Conservation (phyloP, 306 rosid species). For the Ormosia semicastrata region DNA sequence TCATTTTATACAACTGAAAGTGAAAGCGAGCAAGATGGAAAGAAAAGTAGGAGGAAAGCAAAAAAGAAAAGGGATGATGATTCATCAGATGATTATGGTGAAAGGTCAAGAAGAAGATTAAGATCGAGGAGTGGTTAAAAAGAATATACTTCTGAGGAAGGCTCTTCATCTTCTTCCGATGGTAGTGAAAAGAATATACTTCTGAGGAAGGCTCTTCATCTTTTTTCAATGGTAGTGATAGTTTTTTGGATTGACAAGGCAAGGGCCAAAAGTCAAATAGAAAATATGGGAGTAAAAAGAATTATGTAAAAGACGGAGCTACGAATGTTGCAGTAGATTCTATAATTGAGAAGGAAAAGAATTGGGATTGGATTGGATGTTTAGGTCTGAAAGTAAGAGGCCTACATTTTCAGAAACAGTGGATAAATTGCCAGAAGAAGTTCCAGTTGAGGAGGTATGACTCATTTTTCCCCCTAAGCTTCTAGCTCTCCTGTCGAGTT, state of each 20-base stretch:
- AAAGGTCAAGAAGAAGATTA: no score
- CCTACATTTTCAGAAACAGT: constrained; percentile 35
- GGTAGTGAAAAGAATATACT: no score
- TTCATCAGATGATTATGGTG: constrained; percentile 29
- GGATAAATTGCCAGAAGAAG: constrained; percentile 47
- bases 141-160: constrained; percentile 41
- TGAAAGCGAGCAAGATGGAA: constrained; percentile 44
- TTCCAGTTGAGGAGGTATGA: constrained; percentile 59
- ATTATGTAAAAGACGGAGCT: constrained; percentile 25
- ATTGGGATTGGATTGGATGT: constrained; percentile 97
- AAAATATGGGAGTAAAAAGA: constrained; percentile 34
- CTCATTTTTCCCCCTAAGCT: background rate
- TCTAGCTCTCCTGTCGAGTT: background rate
- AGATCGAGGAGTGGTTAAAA: constrained; percentile 31
- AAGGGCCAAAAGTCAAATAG: background rate
- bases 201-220: no score
- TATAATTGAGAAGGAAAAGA: constrained; percentile 58
- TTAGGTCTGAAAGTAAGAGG: constrained; percentile 59
- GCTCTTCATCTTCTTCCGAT: constrained; percentile 27
- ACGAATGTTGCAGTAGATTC: constrained; percentile 22
- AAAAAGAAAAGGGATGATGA: constrained; percentile 36
- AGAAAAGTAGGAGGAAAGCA: constrained; percentile 40
- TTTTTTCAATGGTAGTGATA: no score
- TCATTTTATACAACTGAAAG: constrained; percentile 37
- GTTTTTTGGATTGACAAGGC: constrained; percentile 17